A percentile compares a stretch with the other conserved stretches of the same genome.
These are phyloP conservation scores for Clathrus columnatus DNA, from an alignment of 768 basidiomycete species.

Conservation along the genomic window DNA sequence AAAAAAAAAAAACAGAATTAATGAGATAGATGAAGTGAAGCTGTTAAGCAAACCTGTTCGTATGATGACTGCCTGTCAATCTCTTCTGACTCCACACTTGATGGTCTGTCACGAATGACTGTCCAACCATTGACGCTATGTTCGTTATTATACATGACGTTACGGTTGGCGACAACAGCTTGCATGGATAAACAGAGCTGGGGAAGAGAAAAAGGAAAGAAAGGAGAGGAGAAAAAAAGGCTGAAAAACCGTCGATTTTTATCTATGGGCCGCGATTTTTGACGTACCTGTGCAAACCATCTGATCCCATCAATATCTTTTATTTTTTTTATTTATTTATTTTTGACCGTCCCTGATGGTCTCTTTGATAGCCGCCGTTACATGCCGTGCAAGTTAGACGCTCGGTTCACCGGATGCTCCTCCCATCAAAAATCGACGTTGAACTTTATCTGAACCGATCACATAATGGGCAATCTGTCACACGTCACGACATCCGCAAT, in stretches of 20 bases:
- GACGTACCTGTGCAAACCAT: not conserved
- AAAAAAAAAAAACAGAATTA: not conserved
- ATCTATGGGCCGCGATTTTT: not conserved
- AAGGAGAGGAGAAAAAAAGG: not conserved
- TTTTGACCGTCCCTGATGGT: not conserved
- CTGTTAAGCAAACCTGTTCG: not conserved
- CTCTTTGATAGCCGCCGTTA: not conserved
- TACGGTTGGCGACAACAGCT: not conserved
- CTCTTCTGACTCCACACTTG: not conserved
- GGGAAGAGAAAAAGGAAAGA: not conserved
- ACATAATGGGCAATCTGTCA: not conserved
- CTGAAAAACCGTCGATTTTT: not conserved
- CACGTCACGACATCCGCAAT: not conserved
- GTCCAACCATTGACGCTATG: conserved; percentile 8
- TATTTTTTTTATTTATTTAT: not conserved
- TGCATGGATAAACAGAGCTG: not conserved
- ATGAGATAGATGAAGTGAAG: not conserved
- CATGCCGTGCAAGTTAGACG: not conserved
- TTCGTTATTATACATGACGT: not conserved
- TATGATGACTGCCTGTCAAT: not conserved
- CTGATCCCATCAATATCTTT: not conserved
- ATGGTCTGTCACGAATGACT: conserved; percentile 5
- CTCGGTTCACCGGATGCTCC: not conserved
- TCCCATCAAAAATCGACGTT: not conserved
- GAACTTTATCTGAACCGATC: not conserved